phyloP scores from a whole-genome alignment of 2,329 filamentous ascomycete genomes.

The Hypocreales sp. region DNA sequence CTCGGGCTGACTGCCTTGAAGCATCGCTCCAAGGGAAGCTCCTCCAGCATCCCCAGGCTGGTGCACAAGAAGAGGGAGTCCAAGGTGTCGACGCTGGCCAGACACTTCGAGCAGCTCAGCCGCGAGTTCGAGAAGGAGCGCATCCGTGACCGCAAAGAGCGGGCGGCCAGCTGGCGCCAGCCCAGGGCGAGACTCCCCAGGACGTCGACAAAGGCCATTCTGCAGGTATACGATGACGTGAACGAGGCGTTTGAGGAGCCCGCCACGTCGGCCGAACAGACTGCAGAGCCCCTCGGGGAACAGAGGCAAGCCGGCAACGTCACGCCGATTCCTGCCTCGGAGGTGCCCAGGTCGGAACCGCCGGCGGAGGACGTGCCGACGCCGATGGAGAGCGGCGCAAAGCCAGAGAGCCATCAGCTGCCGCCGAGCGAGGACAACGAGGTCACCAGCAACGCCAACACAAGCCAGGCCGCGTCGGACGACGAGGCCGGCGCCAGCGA shows the following conservation, averaged over 20 bases:
- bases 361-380: conserved; percentile 5
- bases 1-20: conserved; percentile 53
- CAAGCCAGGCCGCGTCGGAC: conserved; percentile 45
- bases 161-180: conserved; percentile 57
- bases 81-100: conserved; percentile 80
- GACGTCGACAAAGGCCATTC: conserved; percentile 85
- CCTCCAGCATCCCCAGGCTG: conserved; percentile 81
- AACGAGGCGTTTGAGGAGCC: conserved; percentile 82
- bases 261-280: conserved; percentile 38
- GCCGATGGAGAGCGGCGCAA: conserved; percentile 9
- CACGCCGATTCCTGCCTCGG: conserved; percentile 5
- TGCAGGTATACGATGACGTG: conserved; percentile 90
- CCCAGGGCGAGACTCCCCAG: conserved; percentile 71
- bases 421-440: conserved; percentile 13
- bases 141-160: conserved; percentile 66
- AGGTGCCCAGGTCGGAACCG: conserved; percentile 9
- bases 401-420: conserved; percentile 8
- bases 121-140: conserved; percentile 94
- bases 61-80: conserved; percentile 60
- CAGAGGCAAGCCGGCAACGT: conserved; percentile 6
- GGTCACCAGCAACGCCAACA: conserved; percentile 11
- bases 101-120: conserved; percentile 92
- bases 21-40: conserved; percentile 32
- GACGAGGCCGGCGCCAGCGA: conserved; percentile 58
- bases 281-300: conserved; percentile 7